Percentiles rank a stretch among this genome's conserved stretches.
Conservation (phyloP, 495 filamentous ascomycete species). For the Viridothelium virens region DNA sequence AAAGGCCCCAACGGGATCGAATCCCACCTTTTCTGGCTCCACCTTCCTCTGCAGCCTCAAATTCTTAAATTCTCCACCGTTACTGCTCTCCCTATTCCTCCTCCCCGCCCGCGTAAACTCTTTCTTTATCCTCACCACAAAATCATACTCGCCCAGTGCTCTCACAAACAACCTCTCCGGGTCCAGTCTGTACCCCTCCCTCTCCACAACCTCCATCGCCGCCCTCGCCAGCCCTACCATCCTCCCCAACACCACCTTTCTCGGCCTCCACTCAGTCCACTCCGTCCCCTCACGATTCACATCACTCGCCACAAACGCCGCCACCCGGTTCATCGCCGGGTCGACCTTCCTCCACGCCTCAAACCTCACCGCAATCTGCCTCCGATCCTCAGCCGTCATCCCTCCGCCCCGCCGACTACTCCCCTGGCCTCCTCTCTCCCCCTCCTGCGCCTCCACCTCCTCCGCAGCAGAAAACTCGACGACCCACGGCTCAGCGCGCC, state of each 20-base stretch:
- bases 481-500: conserved; percentile 72
- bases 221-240: conserved; percentile 74
- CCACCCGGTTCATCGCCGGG: conserved; percentile 73
- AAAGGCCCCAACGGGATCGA: conserved; percentile 44
- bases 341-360: conserved; percentile 78
- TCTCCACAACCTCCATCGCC: conserved; percentile 53
- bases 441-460: background rate
- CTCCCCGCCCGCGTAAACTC: conserved; percentile 35
- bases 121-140: conserved; percentile 48
- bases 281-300: conserved; percentile 67
- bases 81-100: conserved; percentile 29
- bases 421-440: background rate
- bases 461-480: conserved; percentile 49
- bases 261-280: conserved; percentile 66
- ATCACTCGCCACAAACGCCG: conserved; percentile 74
- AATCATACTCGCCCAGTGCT: conserved; percentile 69
- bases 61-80: conserved; percentile 59
- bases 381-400: conserved; percentile 48
- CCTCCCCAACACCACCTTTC: conserved; percentile 74
- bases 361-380: conserved; percentile 60
- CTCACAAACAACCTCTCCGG: conserved; percentile 58
- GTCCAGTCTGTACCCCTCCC: conserved; percentile 50
- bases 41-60: conserved; percentile 42
- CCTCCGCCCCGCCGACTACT: conserved; percentile 35
- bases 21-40: conserved; percentile 39